These are phyloP conservation scores for Mollisiaceae sp. DNA, from an alignment of 2,329 filamentous ascomycete species.

Conservation along the genomic window DNA sequence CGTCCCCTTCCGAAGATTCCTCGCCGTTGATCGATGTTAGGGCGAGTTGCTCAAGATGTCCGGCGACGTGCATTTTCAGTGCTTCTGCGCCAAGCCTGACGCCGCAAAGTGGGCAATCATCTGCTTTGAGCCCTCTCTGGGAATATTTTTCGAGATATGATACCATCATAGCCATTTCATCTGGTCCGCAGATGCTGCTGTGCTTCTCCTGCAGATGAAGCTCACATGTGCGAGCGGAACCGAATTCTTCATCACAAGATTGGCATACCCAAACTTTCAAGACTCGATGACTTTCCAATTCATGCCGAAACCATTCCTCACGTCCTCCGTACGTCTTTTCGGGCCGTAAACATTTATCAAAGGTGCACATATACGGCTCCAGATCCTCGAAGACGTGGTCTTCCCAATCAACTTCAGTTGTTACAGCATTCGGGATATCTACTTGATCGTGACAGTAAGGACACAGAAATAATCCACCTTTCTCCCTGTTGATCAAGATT, in stretches of 20 bases:
- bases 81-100: conserved; percentile 3
- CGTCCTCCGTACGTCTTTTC: conserved; percentile 28
- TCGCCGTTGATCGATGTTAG: conserved; percentile 26
- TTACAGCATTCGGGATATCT: conserved; percentile 20
- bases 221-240: conserved; percentile 16
- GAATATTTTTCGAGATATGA: conserved; percentile 30
- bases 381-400: conserved; percentile 31
- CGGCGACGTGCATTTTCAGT: conserved; percentile 25
- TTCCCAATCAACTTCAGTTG: conserved; percentile 28
- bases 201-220: conserved; percentile 12
- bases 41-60: conserved; percentile 30
- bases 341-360: conserved; percentile 28
- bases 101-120: not conserved
- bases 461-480: conserved; percentile 24
- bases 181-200: conserved; percentile 20
- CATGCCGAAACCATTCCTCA: conserved; percentile 35
- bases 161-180: conserved; percentile 28
- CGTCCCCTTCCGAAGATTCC: conserved; percentile 21
- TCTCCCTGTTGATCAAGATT: too few relatives aligned
- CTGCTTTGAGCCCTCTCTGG: conserved; percentile 1
- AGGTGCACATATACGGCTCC: conserved; percentile 36
- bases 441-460: conserved; percentile 32
- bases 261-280: conserved; percentile 30
- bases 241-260: conserved; percentile 25
- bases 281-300: conserved; percentile 32